Evolutionary conservation across 2,329 filamentous ascomycete genomes (phyloP).

Genomic region (Trichoderma breve): DNA sequence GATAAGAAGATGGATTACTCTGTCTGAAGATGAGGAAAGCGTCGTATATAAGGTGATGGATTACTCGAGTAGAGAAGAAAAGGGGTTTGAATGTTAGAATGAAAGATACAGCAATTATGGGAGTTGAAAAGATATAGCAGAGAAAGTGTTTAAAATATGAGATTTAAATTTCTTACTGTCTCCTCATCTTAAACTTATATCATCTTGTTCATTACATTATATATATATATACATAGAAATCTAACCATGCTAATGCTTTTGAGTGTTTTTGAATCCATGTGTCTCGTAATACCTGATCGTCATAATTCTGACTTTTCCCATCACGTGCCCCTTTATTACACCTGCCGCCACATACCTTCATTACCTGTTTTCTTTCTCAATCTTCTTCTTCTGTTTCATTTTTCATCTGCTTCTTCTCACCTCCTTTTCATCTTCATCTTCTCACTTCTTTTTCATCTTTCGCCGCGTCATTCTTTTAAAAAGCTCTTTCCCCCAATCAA

Average conservation of each 20-base stretch:
- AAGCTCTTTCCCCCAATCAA: background rate
- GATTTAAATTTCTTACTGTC: background rate
- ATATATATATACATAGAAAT: background rate
- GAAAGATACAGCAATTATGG: background rate
- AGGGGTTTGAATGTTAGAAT: background rate
- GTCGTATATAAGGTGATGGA: background rate
- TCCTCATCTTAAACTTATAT: too few relatives aligned
- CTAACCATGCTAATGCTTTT: background rate
- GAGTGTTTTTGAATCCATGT: background rate
- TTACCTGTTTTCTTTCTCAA: background rate
- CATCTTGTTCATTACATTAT: background rate
- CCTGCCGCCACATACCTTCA: background rate
- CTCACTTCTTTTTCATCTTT: background rate
- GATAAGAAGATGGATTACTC: conserved; percentile 51
- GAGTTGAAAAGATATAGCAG: background rate
- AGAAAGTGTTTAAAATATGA: background rate
- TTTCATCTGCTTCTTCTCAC: background rate
- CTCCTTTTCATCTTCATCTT: background rate
- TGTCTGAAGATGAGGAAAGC: background rate
- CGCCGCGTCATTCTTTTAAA: background rate
- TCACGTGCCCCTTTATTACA: background rate
- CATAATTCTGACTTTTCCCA: background rate
- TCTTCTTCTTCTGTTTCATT: background rate
- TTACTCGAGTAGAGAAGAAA: background rate
- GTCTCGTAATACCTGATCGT: background rate